Evolutionary conservation across 129 eudicot species (phyloP).

Genomic region (Daucus carota): DH1_v3.0 NC_030383.2:58437501-58438000

Average conservation of each 20-base stretch:
- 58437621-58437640: constrained; percentile 41
- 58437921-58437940: no score
- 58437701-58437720: neutral
- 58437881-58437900: no score
- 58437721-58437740: neutral
- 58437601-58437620: constrained; percentile 40
- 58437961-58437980: no score
- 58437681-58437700: neutral
- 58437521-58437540: constrained; percentile 20
- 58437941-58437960: no score
- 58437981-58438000: no score
- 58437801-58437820: neutral
- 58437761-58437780: neutral
- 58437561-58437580: constrained; percentile 60
- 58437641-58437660: neutral
- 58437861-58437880: no score
- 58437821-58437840: neutral
- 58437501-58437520: neutral
- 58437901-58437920: no score
- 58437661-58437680: neutral
- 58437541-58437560: constrained; percentile 24
- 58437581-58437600: constrained; percentile 53
- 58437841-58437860: no score
- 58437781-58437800: neutral
- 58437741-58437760: neutral